These are phyloP conservation scores for Colletotrichum sansevieriae DNA, from an alignment of 2,329 filamentous ascomycete species.

Conservation along the genomic window DNA sequence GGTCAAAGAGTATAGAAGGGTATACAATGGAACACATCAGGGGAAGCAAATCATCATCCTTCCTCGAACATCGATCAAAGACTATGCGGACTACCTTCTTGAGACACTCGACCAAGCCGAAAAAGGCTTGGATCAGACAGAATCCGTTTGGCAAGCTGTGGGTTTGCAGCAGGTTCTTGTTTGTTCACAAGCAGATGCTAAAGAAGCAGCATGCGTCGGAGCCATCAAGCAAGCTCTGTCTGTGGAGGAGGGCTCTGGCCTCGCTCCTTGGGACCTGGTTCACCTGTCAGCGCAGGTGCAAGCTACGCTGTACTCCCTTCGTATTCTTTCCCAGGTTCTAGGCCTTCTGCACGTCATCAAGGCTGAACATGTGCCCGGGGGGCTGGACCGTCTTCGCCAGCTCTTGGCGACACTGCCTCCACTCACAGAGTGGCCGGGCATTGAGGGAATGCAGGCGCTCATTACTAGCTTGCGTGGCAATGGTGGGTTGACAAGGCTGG, in stretches of 20 bases:
- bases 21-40: slow-evolving; percentile 41
- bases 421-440: slow-evolving; percentile 30
- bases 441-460: slow-evolving; percentile 24
- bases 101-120: slow-evolving; percentile 44
- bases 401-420: slow-evolving; percentile 25
- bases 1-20: slow-evolving; percentile 55
- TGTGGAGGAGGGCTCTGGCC: slow-evolving; percentile 43
- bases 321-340: slow-evolving; percentile 66
- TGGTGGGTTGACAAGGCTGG: slow-evolving; percentile 16
- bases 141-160: slow-evolving; percentile 28
- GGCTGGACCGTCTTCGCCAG: slow-evolving; percentile 12
- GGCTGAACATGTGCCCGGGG: background rate
- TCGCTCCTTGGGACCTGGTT: slow-evolving; percentile 66
- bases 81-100: slow-evolving; percentile 31
- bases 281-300: slow-evolving; percentile 74
- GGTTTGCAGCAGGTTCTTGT: slow-evolving; percentile 38
- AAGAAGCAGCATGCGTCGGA: slow-evolving; percentile 47
- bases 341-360: slow-evolving; percentile 48
- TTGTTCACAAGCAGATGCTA: slow-evolving; percentile 46
- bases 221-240: slow-evolving; percentile 33
- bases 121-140: slow-evolving; percentile 44
- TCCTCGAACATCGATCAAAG: slow-evolving; percentile 24
- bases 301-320: slow-evolving; percentile 71
- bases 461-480: slow-evolving; percentile 13
- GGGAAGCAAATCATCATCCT: slow-evolving; percentile 36